Evolutionary conservation across 495 filamentous ascomycete species (phyloP).

Genomic region (Hypoxylon fragiforme): DNA sequence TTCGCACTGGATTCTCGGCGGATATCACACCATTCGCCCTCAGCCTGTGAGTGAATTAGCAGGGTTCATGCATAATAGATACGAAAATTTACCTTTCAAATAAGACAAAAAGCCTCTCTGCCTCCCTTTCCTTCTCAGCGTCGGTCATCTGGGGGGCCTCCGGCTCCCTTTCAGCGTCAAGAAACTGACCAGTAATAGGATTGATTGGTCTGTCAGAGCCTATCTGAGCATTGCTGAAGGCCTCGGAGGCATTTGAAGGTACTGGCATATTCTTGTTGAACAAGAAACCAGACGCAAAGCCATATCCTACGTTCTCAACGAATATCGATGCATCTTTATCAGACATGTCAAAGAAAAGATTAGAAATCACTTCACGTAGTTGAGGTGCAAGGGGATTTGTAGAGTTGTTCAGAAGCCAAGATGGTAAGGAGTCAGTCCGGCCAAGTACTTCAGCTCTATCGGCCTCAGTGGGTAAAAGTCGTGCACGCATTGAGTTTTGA

Average conservation of each 20-base stretch:
- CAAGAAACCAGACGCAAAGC: slow-evolving; percentile 87
- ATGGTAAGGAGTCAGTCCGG: slow-evolving; percentile 70
- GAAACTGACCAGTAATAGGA: slow-evolving; percentile 85
- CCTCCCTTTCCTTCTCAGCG: slow-evolving; percentile 91
- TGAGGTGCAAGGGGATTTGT: slow-evolving; percentile 69
- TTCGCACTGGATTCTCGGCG: slow-evolving; percentile 81
- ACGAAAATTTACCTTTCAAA: slow-evolving; percentile 74
- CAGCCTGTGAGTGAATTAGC: slow-evolving; percentile 56
- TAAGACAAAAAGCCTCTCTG: slow-evolving; percentile 88
- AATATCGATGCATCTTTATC: slow-evolving; percentile 71
- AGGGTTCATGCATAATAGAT: background rate
- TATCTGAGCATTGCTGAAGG: slow-evolving; percentile 45
- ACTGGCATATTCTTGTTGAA: slow-evolving; percentile 78
- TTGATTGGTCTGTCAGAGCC: slow-evolving; percentile 59
- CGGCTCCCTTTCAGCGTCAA: slow-evolving; percentile 65
- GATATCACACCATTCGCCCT: slow-evolving; percentile 81
- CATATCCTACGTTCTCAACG: slow-evolving; percentile 85
- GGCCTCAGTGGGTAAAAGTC: slow-evolving; percentile 74
- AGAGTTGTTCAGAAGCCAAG: slow-evolving; percentile 78
- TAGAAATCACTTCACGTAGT: slow-evolving; percentile 73
- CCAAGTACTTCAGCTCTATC: slow-evolving; percentile 83
- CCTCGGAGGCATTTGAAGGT: slow-evolving; percentile 66
- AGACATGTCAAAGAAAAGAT: slow-evolving; percentile 84
- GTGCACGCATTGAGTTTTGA: slow-evolving; percentile 62
- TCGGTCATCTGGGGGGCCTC: slow-evolving; percentile 74